These are phyloP conservation scores for Lanmaoa rubissima DNA, from an alignment of 768 basidiomycete genomes.

Conservation along the genomic window DNA sequence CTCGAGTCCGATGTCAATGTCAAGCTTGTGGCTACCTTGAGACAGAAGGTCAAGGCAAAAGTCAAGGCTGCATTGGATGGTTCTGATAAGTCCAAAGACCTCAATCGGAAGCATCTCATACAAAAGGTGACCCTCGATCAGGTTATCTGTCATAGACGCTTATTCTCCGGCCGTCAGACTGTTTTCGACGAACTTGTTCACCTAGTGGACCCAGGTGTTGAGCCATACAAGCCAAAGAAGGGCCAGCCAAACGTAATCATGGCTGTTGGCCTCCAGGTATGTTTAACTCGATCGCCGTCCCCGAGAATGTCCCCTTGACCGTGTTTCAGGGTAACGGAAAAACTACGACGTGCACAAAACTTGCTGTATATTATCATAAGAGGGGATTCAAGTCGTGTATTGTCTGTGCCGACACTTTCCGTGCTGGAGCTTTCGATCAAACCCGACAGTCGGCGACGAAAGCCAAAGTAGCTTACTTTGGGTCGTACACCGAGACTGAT, in stretches of 20 bases:
- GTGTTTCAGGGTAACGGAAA: conserved; percentile 85
- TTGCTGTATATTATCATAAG: conserved; percentile 96
- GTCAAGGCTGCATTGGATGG: conserved; percentile 79
- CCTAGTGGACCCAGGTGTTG: conserved; percentile 92
- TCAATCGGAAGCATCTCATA: conserved; percentile 81
- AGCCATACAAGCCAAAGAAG: conserved; percentile 95
- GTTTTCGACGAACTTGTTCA: conserved; percentile 96
- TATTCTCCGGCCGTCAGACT: conserved; percentile 49
- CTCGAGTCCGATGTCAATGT: conserved; percentile 99
- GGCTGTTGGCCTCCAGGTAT: conserved; percentile 93
- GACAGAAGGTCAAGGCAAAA: conserved; percentile 87
- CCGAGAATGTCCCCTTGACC: neutral
- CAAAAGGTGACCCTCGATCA: conserved; percentile 65
- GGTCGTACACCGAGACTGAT: conserved; percentile 98
- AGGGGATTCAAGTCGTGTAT: conserved; percentile 96
- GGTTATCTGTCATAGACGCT: neutral
- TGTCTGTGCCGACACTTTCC: conserved; percentile 98
- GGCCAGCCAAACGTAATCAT: conserved; percentile 93
- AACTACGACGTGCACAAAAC: conserved; percentile 98
- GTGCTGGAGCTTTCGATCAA: conserved; percentile 99
- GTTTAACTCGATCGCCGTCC: conserved; percentile 17
- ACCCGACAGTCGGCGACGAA: conserved; percentile 98
- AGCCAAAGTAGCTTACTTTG: conserved; percentile 98
- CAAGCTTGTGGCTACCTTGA: conserved; percentile 84
- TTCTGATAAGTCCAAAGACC: conserved; percentile 72